Evolutionary conservation across 108 stramenopile species (phyloP).

Genomic region (Nannochloropsis gaditana): DNA sequence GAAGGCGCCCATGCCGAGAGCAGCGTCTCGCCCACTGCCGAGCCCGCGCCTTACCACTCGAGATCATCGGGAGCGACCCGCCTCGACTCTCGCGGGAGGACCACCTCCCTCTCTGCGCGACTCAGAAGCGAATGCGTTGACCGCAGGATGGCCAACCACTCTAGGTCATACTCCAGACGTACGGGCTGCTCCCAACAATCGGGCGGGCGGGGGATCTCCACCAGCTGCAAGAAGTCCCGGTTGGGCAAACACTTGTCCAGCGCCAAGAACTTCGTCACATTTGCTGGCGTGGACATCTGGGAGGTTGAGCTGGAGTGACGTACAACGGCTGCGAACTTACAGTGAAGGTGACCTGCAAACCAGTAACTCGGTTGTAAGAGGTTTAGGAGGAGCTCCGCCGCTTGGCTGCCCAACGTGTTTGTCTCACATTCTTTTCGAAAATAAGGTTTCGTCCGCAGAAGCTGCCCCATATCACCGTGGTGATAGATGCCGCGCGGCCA

Average conservation of each 20-base stretch:
- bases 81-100: background rate
- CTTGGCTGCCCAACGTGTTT: slow-evolving; percentile 81
- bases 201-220: slow-evolving; percentile 28
- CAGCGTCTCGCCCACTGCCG: too few relatives aligned
- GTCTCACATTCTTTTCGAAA: slow-evolving; percentile 72
- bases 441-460: slow-evolving; percentile 64
- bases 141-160: slow-evolving; percentile 39
- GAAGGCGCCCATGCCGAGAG: too few relatives aligned
- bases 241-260: slow-evolving; percentile 95
- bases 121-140: slow-evolving; percentile 30
- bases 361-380: slow-evolving; percentile 76
- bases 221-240: slow-evolving; percentile 75
- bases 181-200: background rate
- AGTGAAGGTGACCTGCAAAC: slow-evolving; percentile 97
- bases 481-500: slow-evolving; percentile 91
- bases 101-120: background rate
- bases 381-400: slow-evolving; percentile 70
- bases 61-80: background rate
- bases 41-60: background rate
- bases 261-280: slow-evolving; percentile 84
- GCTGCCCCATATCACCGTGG: slow-evolving; percentile 63
- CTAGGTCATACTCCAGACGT: slow-evolving; percentile 31
- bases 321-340: slow-evolving; percentile 83
- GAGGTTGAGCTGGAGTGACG: slow-evolving; percentile 48
- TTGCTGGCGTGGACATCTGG: slow-evolving; percentile 13